Conservation (phyloP, 371 early-diverging fungal species). For the Syncephalastrum contaminatum region DNA sequence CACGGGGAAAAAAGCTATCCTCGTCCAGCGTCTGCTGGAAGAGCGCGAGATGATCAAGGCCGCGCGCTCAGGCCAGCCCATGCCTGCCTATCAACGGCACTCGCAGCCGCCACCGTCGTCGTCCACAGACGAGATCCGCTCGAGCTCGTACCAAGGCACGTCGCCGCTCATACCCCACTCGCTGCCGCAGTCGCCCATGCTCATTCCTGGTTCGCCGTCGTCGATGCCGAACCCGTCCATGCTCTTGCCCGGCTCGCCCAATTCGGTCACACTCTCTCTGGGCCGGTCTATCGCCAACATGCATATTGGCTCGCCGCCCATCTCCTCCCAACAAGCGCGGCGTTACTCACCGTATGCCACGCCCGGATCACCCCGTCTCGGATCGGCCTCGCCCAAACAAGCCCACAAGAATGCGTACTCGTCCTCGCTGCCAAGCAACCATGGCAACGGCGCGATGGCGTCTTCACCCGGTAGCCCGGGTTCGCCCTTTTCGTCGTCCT, state of each 20-base stretch:
- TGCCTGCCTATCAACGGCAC: slow-evolving; percentile 10
- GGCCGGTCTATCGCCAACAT: slow-evolving; percentile 32
- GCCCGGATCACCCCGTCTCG: slow-evolving; percentile 21
- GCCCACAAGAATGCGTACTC: slow-evolving; percentile 13
- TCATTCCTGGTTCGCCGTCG: slow-evolving; percentile 13
- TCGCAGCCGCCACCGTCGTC: slow-evolving; percentile 19
- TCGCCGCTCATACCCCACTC: slow-evolving; percentile 7
- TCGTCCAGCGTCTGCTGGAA: slow-evolving; percentile 41
- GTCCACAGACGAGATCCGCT: slow-evolving; percentile 8
- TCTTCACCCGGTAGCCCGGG: neutral
- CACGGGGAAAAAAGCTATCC: slow-evolving; percentile 57
- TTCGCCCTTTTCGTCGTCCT: slow-evolving; percentile 5
- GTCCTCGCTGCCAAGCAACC: slow-evolving; percentile 17
- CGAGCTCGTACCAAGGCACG: slow-evolving; percentile 21
- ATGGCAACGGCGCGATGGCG: slow-evolving; percentile 5
- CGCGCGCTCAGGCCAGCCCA: slow-evolving; percentile 12
- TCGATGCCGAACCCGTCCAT: slow-evolving; percentile 20
- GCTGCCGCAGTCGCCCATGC: slow-evolving; percentile 13
- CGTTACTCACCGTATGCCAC: slow-evolving; percentile 32
- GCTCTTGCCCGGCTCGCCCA: slow-evolving; percentile 13
- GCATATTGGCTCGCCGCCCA: slow-evolving; percentile 30
- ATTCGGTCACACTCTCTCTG: slow-evolving; percentile 15
- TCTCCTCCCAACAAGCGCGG: slow-evolving; percentile 17
- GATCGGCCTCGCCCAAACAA: slow-evolving; percentile 21
- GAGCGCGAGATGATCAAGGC: slow-evolving; percentile 51